These are phyloP conservation scores for Penstemon davidsonii DNA, from an alignment of 257 asterid genomes.

Conservation along the genomic window DNA sequence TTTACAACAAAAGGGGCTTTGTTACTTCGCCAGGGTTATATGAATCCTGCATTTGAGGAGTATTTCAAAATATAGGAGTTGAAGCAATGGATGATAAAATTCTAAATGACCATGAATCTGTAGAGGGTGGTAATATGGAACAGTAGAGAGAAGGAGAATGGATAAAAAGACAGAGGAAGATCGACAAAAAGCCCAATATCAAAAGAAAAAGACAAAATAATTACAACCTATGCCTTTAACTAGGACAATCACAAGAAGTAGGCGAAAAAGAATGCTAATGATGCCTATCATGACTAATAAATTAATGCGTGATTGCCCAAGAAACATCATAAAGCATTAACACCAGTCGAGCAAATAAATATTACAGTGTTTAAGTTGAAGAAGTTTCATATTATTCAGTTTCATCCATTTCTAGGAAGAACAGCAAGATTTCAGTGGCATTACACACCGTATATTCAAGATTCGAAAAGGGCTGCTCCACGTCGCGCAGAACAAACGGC, in stretches of 20 bases:
- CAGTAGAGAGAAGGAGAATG: slow-evolving; percentile 16
- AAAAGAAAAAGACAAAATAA: slow-evolving; percentile 4
- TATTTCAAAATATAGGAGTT: slow-evolving; percentile 17
- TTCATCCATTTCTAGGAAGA: slow-evolving; percentile 25
- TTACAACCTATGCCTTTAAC: slow-evolving; percentile 18
- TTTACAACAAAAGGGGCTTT: slow-evolving; percentile 6
- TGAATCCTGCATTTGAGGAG: slow-evolving; percentile 22
- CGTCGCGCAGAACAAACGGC: slow-evolving; percentile 97
- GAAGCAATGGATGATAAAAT: slow-evolving; percentile 8
- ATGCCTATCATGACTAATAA: not conserved
- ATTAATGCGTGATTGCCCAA: not conserved
- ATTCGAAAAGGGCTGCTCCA: slow-evolving; percentile 94
- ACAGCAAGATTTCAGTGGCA: slow-evolving; percentile 28
- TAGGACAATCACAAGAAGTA: slow-evolving; percentile 21
- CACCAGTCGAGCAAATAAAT: slow-evolving; percentile 13
- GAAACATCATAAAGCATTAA: not conserved
- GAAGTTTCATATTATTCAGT: slow-evolving; percentile 24
- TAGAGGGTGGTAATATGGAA: slow-evolving; percentile 20
- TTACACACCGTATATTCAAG: slow-evolving; percentile 93
- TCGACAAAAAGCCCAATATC: not conserved
- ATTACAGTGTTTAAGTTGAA: slow-evolving; percentile 18
- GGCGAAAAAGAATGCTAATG: slow-evolving; percentile 2
- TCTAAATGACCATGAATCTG: slow-evolving; percentile 22
- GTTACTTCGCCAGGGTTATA: slow-evolving; percentile 3
- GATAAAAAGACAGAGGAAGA: slow-evolving; percentile 10